These are phyloP conservation scores for Leccinum fuscescens DNA, from an alignment of 1,284 basidiomycete genomes.

Conservation along the genomic window DNA sequence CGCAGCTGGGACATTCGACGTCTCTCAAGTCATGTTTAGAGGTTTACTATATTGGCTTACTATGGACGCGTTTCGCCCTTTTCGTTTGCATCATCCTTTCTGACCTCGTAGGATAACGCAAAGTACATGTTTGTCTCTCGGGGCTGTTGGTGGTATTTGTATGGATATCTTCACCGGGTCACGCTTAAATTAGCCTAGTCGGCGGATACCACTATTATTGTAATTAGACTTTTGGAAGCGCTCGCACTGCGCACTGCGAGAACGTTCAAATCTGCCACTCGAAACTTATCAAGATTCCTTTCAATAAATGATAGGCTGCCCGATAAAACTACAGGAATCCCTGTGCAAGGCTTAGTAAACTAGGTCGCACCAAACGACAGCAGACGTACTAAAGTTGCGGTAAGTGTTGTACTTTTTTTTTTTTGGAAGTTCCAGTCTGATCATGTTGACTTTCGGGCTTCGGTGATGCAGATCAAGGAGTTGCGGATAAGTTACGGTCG, in stretches of 20 bases:
- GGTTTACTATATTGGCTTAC: neutral
- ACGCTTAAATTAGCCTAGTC: neutral
- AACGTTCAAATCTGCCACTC: neutral
- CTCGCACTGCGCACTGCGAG: neutral
- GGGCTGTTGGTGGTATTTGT: neutral
- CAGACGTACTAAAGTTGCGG: too few species aligned
- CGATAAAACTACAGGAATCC: neutral
- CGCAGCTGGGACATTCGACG: neutral
- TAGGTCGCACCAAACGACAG: too few species aligned
- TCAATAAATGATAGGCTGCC: neutral
- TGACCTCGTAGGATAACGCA: slow-evolving; percentile 21
- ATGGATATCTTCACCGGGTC: neutral
- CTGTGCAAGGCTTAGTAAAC: too few species aligned
- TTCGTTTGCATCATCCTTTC: slow-evolving; percentile 36
- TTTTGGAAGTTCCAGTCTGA: neutral
- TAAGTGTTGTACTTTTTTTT: neutral
- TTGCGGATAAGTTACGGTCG: neutral
- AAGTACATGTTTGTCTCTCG: neutral
- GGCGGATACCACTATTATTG: neutral
- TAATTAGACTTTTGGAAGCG: neutral
- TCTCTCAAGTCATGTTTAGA: neutral
- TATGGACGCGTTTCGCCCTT: slow-evolving; percentile 4
- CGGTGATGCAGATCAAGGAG: neutral
- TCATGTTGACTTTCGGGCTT: neutral
- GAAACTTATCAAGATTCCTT: neutral